A percentile compares a stretch with the other conserved stretches of the same genome.
phyloP scores from a whole-genome alignment of 2,329 filamentous ascomycete species.

The Alternaria postmessia region DNA sequence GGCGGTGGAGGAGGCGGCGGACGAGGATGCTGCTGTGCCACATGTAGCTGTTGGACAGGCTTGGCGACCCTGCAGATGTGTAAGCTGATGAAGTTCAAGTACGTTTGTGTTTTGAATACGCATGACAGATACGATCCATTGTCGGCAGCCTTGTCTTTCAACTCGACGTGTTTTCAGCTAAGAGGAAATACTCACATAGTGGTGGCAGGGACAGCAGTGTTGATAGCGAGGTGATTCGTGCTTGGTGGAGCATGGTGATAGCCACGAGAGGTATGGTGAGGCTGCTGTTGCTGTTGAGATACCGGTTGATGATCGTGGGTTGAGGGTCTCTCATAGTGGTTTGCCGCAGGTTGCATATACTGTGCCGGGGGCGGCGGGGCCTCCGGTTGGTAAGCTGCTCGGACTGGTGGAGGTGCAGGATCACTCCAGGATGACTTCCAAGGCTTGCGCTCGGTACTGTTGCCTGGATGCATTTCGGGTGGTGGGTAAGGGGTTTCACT shows the following conservation, averaged over 20 bases:
- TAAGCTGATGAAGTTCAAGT: conserved; percentile 1
- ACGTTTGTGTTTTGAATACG: not conserved
- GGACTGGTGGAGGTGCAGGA: conserved; percentile 27
- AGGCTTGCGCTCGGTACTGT: conserved; percentile 40
- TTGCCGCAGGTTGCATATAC: conserved; percentile 31
- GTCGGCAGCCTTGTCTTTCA: not conserved
- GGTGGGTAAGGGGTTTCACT: conserved; percentile 7
- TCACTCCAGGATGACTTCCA: conserved; percentile 34
- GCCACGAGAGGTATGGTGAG: conserved; percentile 41
- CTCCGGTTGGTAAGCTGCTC: conserved; percentile 35
- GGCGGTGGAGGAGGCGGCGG: conserved; percentile 29
- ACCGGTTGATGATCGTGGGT: conserved; percentile 36
- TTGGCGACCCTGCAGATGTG: conserved; percentile 39
- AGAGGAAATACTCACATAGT: conserved; percentile 18
- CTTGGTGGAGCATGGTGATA: conserved; percentile 43
- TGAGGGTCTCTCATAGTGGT: conserved; percentile 29
- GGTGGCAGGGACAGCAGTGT: conserved; percentile 19
- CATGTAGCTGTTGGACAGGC: conserved; percentile 48
- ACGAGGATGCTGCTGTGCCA: conserved; percentile 35
- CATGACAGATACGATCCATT: not conserved
- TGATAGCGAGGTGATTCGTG: conserved; percentile 37
- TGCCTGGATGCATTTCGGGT: conserved; percentile 33
- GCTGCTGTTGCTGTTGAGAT: conserved; percentile 31
- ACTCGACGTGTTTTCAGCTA: not conserved
- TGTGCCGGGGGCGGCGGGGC: conserved; percentile 22